Conservation (phyloP, 257 asterid genomes). For the Handroanthus guayacan region DNA sequence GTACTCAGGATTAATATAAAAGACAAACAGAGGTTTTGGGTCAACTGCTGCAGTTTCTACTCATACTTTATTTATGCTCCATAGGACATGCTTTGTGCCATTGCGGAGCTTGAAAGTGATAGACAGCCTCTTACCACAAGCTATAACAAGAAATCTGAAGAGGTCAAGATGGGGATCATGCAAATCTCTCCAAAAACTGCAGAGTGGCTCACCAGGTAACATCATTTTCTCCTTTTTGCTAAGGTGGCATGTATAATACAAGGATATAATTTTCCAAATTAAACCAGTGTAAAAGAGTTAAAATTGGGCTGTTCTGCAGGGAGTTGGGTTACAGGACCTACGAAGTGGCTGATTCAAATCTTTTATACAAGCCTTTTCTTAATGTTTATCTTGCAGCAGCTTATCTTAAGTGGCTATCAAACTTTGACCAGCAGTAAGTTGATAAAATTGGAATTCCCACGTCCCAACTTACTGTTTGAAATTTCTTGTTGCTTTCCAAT, state of each 20-base stretch:
- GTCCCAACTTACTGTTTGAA: not conserved
- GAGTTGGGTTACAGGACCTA: conserved; percentile 72
- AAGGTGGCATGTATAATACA: not conserved
- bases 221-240: not conserved
- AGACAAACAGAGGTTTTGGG: not conserved
- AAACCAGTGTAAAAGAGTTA: conserved; percentile 30
- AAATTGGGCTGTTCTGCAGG: conserved; percentile 57
- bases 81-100: conserved; percentile 93
- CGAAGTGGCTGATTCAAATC: conserved; percentile 50
- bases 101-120: conserved; percentile 92
- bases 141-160: conserved; percentile 70
- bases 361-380: conserved; percentile 73
- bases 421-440: conserved; percentile 69
- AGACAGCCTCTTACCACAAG: conserved; percentile 74
- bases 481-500: conserved; percentile 15
- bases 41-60: conserved; percentile 23
- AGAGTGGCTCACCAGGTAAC: conserved; percentile 78
- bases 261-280: not conserved
- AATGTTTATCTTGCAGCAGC: conserved; percentile 93
- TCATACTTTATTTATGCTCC: conserved; percentile 27
- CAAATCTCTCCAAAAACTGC: conserved; percentile 80
- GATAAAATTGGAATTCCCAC: conserved; percentile 24
- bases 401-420: conserved; percentile 86
- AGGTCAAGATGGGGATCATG: conserved; percentile 74
- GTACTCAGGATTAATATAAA: conserved; percentile 28